phyloP scores from a whole-genome alignment of 371 early-diverging fungal species.

The Rhizomucor miehei region DNA sequence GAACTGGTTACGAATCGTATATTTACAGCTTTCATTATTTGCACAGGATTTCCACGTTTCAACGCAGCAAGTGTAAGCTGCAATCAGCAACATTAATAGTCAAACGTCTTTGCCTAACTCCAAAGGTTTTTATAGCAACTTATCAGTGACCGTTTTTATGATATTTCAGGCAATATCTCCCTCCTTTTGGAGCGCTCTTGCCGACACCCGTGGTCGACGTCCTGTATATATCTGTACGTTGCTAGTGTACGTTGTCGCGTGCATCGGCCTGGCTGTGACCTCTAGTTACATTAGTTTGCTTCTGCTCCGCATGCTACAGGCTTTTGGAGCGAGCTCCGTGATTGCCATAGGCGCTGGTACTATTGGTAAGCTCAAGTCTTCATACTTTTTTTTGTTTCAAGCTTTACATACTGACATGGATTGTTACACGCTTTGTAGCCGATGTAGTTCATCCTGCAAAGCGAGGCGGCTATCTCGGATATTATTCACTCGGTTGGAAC shows the following conservation, averaged over 20 bases:
- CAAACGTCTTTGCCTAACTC: neutral
- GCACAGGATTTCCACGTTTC: constrained; percentile 11
- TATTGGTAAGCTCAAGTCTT: constrained; percentile 31
- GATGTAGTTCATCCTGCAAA: constrained; percentile 15
- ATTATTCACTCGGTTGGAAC: constrained; percentile 16
- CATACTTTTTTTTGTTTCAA: neutral
- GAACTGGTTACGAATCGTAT: neutral
- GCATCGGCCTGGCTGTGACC: constrained; percentile 56
- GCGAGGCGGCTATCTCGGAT: constrained; percentile 19
- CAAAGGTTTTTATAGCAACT: constrained; percentile 12
- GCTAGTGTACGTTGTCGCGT: constrained; percentile 57
- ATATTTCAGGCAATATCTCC: constrained; percentile 44
- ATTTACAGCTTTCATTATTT: neutral
- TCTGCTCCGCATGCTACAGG: constrained; percentile 61
- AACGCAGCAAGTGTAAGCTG: constrained; percentile 18
- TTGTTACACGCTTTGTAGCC: constrained; percentile 5
- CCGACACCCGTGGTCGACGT: constrained; percentile 63
- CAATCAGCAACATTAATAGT: neutral
- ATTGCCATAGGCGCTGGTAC: constrained; percentile 69
- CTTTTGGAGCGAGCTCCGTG: constrained; percentile 64
- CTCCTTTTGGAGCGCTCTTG: constrained; percentile 62
- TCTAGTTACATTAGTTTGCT: constrained; percentile 48
- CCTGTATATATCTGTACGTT: constrained; percentile 61
- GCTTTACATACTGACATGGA: constrained; percentile 1
- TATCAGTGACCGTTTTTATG: constrained; percentile 43